Conservation (phyloP, 2,329 filamentous ascomycete genomes). For the Stemphylium vesicarium region DNA sequence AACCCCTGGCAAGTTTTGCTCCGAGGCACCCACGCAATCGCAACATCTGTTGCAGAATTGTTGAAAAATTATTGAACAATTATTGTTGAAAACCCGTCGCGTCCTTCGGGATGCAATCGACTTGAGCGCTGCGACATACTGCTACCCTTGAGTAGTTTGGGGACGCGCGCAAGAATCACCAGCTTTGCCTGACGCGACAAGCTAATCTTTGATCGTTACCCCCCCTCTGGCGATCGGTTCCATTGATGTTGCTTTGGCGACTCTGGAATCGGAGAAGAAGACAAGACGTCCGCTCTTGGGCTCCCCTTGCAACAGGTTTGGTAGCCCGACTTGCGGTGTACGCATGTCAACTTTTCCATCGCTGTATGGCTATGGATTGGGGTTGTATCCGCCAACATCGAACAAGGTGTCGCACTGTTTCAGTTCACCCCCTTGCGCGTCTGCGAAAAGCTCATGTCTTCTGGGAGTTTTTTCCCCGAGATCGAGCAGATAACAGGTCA, state of each 20-base stretch:
- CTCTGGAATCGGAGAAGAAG: neutral
- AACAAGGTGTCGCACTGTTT: neutral
- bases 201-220: neutral
- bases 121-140: no score
- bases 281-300: neutral
- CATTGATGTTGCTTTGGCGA: neutral
- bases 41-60: neutral
- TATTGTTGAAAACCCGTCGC: no score
- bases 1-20: conserved; percentile 43
- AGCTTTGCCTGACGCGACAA: neutral
- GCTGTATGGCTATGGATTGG: neutral
- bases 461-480: neutral
- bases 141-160: no score
- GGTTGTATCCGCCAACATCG: neutral
- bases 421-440: conserved; percentile 2
- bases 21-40: conserved; percentile 23
- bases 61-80: no score
- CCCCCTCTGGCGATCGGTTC: neutral
- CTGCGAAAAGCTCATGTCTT: conserved; percentile 1
- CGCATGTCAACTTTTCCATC: neutral
- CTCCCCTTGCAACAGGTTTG: neutral
- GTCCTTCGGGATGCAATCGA: no score
- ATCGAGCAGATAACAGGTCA: conserved; percentile 19
- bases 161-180: no score
- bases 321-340: neutral